A percentile compares a stretch with the other conserved stretches of the same genome.
These are phyloP conservation scores for Gnomoniopsis sp. DNA, from an alignment of 2,329 filamentous ascomycete species.

Conservation along the genomic window DNA sequence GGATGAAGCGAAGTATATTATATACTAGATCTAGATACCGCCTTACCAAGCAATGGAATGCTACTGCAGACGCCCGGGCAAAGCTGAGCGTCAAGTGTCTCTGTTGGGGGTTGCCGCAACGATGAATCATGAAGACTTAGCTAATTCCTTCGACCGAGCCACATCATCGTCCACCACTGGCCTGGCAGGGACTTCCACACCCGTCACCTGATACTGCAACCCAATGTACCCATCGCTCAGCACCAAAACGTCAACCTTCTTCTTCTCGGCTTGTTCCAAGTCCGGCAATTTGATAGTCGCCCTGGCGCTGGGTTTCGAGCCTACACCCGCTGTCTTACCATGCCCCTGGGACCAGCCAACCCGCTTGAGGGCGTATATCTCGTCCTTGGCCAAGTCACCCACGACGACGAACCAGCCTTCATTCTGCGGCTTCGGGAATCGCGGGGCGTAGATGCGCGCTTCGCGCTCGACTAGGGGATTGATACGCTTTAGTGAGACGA, in stretches of 20 bases:
- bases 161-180: slow-evolving; percentile 47
- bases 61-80: not conserved
- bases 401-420: slow-evolving; percentile 91
- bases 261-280: slow-evolving; percentile 36
- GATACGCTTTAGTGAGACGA: slow-evolving; percentile 60
- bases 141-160: slow-evolving; percentile 38
- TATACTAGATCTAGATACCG: too few species aligned
- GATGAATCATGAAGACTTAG: slow-evolving; percentile 1
- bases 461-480: slow-evolving; percentile 66
- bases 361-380: slow-evolving; percentile 82
- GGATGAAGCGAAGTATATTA: too few species aligned
- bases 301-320: slow-evolving; percentile 48
- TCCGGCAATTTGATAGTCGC: slow-evolving; percentile 60
- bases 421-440: slow-evolving; percentile 89
- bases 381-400: slow-evolving; percentile 63
- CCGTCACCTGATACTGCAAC: slow-evolving; percentile 53
- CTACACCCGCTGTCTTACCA: slow-evolving; percentile 32
- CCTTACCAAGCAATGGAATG: too few species aligned
- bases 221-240: slow-evolving; percentile 87
- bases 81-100: not conserved
- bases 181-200: slow-evolving; percentile 49
- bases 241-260: slow-evolving; percentile 69
- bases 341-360: slow-evolving; percentile 61
- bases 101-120: not conserved
- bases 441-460: slow-evolving; percentile 77